phyloP scores from a whole-genome alignment of 768 basidiomycete genomes.

The Ramaria rubella region DNA sequence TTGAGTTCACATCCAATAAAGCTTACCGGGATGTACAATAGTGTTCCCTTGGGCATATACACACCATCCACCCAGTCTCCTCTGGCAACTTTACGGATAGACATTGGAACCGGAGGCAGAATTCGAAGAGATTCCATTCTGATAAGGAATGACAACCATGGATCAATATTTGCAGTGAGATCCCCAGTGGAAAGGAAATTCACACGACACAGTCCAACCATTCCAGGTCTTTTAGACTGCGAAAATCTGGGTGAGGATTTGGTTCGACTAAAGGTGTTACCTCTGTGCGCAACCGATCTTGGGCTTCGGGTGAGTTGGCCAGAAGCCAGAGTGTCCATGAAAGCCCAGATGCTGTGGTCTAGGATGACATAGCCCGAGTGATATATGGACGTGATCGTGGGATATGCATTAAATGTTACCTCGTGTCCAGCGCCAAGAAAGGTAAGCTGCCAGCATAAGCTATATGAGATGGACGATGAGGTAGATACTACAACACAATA shows the following conservation, averaged over 20 bases:
- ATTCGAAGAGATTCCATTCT: constrained; percentile 19
- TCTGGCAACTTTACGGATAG: constrained; percentile 14
- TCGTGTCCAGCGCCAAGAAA: constrained; percentile 41
- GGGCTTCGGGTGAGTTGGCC: constrained; percentile 42
- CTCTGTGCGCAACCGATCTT: constrained; percentile 48
- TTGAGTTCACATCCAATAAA: neutral
- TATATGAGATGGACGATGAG: neutral
- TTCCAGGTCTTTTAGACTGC: constrained; percentile 12
- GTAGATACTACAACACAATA: neutral
- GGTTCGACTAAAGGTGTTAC: constrained; percentile 32
- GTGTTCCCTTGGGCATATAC: constrained; percentile 37
- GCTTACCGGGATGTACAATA: constrained; percentile 33
- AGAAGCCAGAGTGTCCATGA: constrained; percentile 53
- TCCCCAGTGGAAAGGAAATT: neutral
- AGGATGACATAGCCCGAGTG: neutral
- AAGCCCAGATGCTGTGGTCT: constrained; percentile 40
- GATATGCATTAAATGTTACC: neutral
- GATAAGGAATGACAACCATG: neutral
- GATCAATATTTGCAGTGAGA: neutral
- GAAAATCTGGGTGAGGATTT: constrained; percentile 13
- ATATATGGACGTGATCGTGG: neutral
- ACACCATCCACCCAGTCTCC: constrained; percentile 31
- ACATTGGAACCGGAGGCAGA: constrained; percentile 18
- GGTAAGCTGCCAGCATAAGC: constrained; percentile 28
- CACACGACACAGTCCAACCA: constrained; percentile 17